Conservation (phyloP, 768 basidiomycete species). For the Fibroporia radiculosa region DNA sequence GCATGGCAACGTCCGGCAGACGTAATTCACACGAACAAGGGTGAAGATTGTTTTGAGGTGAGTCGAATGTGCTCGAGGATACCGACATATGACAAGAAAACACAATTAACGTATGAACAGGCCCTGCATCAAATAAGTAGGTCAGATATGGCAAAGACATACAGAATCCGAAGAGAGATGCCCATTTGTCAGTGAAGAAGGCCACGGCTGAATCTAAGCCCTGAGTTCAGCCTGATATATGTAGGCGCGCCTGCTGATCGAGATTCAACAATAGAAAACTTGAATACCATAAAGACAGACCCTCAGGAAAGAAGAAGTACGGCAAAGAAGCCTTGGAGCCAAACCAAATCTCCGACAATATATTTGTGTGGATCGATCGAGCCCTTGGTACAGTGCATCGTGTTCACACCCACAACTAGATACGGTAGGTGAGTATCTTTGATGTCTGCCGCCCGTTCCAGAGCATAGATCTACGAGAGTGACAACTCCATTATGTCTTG, state of each 20-base stretch:
- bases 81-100: too few relatives aligned
- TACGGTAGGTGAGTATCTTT: conserved; percentile 1
- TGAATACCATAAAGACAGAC: too few relatives aligned
- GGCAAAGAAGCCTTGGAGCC: not conserved
- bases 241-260: not conserved
- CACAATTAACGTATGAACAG: too few relatives aligned
- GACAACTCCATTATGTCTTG: too few relatives aligned
- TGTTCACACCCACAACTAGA: not conserved
- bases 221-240: conserved; percentile 2
- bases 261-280: conserved; percentile 1
- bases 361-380: conserved; percentile 2
- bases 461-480: too few relatives aligned
- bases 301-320: not conserved
- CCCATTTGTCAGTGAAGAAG: not conserved
- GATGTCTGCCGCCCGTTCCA: not conserved
- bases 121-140: too few relatives aligned
- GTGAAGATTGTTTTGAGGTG: too few relatives aligned
- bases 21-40: too few relatives aligned
- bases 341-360: conserved; percentile 2
- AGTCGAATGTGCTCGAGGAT: too few relatives aligned
- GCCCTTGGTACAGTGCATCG: conserved; percentile 1
- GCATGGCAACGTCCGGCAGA: too few relatives aligned
- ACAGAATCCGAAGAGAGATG: not conserved
- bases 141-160: not conserved
- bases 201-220: conserved; percentile 3